Conservation (phyloP, 176 grass and related monocot species). For the Otatea glauca region DNA sequence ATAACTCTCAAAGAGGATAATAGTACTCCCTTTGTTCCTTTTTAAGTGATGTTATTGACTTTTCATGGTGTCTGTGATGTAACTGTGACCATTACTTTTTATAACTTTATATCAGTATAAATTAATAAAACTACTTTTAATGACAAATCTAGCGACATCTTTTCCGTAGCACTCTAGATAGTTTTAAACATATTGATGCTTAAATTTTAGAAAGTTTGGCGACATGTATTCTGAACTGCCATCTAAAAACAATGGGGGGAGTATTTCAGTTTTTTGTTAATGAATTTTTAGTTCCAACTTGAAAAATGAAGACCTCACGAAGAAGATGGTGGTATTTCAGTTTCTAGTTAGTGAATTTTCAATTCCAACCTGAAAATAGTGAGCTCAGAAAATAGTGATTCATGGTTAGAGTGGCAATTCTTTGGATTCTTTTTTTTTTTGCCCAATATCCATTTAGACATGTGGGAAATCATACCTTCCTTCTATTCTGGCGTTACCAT, state of each 20-base stretch:
- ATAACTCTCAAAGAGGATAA: constrained; percentile 15
- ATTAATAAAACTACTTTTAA: constrained; percentile 1
- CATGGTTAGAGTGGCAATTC: not conserved
- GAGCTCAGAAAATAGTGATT: not conserved
- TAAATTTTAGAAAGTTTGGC: not conserved
- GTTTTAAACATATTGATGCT: not conserved
- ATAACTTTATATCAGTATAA: constrained; percentile 13
- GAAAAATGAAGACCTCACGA: not conserved
- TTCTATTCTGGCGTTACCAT: not conserved
- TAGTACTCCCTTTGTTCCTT: not conserved
- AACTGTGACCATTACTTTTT: not conserved
- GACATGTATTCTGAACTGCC: not conserved
- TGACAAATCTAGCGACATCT: not conserved
- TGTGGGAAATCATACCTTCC: not conserved
- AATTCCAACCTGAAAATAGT: not conserved
- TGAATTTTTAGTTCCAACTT: not conserved
- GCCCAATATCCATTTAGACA: not conserved
- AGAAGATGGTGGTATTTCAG: not conserved
- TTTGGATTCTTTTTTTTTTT: not conserved
- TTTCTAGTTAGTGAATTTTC: not conserved
- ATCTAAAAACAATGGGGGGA: not conserved
- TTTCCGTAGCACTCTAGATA: not conserved
- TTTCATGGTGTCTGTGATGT: not conserved
- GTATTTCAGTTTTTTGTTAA: constrained; percentile 15
- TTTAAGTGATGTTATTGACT: constrained; percentile 11